phyloP scores from a whole-genome alignment of 345 rosid species.

The Adansonia digitata region DNA sequence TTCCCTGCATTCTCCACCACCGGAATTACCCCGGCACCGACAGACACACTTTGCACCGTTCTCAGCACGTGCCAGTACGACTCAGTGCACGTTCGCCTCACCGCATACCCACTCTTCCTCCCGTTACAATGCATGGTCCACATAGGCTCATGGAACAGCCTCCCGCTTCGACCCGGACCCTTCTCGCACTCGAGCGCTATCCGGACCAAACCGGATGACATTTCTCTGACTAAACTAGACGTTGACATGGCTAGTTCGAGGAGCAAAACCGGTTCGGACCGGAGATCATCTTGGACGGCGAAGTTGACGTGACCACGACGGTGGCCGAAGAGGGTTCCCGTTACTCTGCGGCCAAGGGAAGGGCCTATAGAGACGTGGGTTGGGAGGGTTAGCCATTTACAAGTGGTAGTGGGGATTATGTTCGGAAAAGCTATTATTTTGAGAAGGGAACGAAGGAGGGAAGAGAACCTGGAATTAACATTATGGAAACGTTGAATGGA shows the following conservation, averaged over 20 bases:
- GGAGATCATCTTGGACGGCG: not conserved
- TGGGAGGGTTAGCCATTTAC: not conserved
- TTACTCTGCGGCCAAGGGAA: not conserved
- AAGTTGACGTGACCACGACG: not conserved
- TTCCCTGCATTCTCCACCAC: not conserved
- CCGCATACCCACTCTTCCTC: constrained; percentile 2
- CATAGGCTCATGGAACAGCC: not conserved
- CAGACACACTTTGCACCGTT: not conserved
- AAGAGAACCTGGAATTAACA: not conserved
- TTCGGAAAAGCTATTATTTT: not conserved
- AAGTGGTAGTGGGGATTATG: not conserved
- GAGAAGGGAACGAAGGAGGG: not conserved
- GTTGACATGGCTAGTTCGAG: not conserved
- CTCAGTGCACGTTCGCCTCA: not conserved
- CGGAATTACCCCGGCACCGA: not conserved
- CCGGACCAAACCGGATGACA: not conserved
- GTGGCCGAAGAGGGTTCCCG: not conserved
- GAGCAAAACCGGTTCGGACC: not conserved
- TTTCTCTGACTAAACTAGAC: not conserved
- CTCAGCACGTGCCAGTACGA: not conserved
- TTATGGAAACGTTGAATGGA: not conserved
- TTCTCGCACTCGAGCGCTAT: not conserved
- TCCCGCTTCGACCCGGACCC: not conserved
- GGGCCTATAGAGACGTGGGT: not conserved
- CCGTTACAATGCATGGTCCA: not conserved